These are phyloP conservation scores for Panicum miliaceum DNA, from an alignment of 176 grass and related monocot species.

Conservation along the genomic window DNA sequence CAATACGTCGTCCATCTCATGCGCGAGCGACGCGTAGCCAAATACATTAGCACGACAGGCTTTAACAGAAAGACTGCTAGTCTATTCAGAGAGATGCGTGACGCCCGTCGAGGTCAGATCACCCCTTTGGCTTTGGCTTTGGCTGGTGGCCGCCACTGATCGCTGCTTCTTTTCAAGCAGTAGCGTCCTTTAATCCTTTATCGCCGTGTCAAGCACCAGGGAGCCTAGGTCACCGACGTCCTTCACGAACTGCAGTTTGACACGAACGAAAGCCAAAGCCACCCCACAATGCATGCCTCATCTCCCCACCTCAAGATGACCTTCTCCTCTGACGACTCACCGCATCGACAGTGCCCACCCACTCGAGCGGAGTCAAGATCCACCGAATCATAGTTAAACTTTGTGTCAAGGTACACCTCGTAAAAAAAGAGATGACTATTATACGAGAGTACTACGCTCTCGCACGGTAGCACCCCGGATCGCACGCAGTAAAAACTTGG, in stretches of 20 bases:
- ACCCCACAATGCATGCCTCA: background rate
- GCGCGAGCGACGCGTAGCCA: too few relatives aligned
- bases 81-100: too few relatives aligned
- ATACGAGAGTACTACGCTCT: background rate
- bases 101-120: too few relatives aligned
- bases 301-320: background rate
- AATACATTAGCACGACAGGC: too few relatives aligned
- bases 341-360: background rate
- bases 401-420: background rate
- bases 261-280: slow-evolving; percentile 10
- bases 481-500: background rate
- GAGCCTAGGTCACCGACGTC: background rate
- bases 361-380: slow-evolving; percentile 1
- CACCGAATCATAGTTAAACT: slow-evolving; percentile 14
- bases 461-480: background rate
- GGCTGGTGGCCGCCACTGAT: too few relatives aligned
- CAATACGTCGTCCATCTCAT: too few relatives aligned
- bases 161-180: slow-evolving; percentile 16
- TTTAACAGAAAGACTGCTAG: too few relatives aligned
- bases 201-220: slow-evolving; percentile 35
- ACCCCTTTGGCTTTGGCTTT: slow-evolving; percentile 22
- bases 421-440: background rate
- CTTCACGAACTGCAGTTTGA: background rate
- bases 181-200: background rate
- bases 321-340: background rate